phyloP scores from a whole-genome alignment of 352 stramenopile species.

The Albugo laibachii region DNA sequence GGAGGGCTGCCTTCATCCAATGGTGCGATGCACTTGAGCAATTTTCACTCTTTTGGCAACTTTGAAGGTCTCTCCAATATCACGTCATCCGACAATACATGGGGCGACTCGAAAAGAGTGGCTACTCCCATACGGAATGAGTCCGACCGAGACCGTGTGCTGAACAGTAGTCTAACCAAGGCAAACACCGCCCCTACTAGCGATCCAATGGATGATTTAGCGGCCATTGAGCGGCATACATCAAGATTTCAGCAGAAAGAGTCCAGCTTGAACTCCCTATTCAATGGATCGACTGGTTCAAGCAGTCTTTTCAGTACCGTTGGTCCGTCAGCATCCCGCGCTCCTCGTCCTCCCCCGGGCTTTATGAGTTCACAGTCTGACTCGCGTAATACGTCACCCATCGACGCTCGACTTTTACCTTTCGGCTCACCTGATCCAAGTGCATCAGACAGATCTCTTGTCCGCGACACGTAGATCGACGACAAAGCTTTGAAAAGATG shows the following conservation, averaged over 20 bases:
- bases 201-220: slow-evolving; percentile 38
- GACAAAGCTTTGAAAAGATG: too few species aligned
- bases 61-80: slow-evolving; percentile 19
- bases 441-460: too few species aligned
- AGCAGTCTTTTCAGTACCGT: too few species aligned
- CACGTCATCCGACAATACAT: slow-evolving; percentile 18
- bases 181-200: neutral
- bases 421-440: too few species aligned
- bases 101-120: slow-evolving; percentile 16
- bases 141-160: neutral
- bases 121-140: neutral
- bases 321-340: too few species aligned
- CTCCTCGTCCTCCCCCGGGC: too few species aligned
- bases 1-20: neutral
- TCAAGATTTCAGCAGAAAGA: slow-evolving; percentile 41
- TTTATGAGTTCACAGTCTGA: too few species aligned
- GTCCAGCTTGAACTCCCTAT: slow-evolving; percentile 57
- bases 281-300: slow-evolving; percentile 4
- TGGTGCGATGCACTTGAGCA: slow-evolving; percentile 26
- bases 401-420: too few species aligned
- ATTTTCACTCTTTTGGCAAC: slow-evolving; percentile 40
- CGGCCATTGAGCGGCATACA: slow-evolving; percentile 41
- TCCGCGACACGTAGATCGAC: too few species aligned
- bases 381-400: too few species aligned
- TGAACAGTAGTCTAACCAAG: neutral